Evolutionary conservation across 371 early-diverging fungal genomes (phyloP).

Genomic region (Mucor velutinosus): DNA sequence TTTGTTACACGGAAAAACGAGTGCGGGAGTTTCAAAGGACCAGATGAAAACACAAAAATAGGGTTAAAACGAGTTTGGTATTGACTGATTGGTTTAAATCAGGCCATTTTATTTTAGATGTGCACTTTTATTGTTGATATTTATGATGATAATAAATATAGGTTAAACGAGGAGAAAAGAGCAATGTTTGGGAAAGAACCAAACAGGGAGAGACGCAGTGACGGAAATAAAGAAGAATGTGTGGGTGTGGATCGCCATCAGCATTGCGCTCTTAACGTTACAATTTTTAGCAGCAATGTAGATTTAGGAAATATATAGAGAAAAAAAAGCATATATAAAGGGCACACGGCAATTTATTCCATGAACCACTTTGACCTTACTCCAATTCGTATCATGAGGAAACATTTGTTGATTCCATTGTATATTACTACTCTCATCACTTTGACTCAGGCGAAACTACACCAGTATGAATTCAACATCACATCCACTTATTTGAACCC

Average conservation of each 20-base stretch:
- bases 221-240: not conserved
- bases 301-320: not conserved
- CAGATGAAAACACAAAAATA: constrained; percentile 3
- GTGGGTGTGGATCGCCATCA: not conserved
- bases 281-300: not conserved
- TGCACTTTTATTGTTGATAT: not conserved
- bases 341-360: not conserved
- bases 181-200: not conserved
- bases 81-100: not conserved
- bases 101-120: not conserved
- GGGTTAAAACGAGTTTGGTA: constrained; percentile 3
- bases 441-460: constrained; percentile 6
- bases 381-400: not conserved
- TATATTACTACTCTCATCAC: not conserved
- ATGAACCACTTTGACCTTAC: not conserved
- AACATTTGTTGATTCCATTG: not conserved
- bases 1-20: constrained; percentile 1
- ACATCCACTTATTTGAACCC: constrained; percentile 25
- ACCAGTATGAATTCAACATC: constrained; percentile 17
- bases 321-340: not conserved
- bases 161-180: not conserved
- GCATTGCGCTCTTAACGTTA: not conserved
- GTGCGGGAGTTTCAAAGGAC: constrained; percentile 2
- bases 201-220: not conserved
- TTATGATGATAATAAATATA: not conserved